phyloP scores from a whole-genome alignment of 306 rosid genomes.

The Pueraria montana region DNA sequence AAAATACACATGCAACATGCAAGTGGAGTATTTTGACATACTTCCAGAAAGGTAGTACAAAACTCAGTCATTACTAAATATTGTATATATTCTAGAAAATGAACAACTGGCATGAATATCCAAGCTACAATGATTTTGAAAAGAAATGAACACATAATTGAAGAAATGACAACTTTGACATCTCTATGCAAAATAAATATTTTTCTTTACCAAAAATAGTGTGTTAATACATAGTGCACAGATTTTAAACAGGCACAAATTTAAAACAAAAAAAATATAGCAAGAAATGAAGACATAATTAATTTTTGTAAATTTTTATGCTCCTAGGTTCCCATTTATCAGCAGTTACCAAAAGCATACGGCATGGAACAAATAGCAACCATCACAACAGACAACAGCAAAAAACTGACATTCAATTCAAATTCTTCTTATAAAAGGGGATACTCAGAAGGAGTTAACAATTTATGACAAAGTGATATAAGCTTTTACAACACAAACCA shows the following conservation, averaged over 20 bases:
- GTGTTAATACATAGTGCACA: background rate
- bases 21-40: constrained; percentile 1
- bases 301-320: constrained; percentile 16
- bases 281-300: constrained; percentile 11
- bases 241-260: background rate
- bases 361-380: background rate
- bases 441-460: constrained; percentile 27
- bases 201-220: constrained; percentile 20
- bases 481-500: constrained; percentile 29
- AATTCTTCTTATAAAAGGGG: constrained; percentile 11
- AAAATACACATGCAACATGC: constrained; percentile 2
- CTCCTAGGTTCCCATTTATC: constrained; percentile 13
- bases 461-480: constrained; percentile 20
- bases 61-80: constrained; percentile 17
- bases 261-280: background rate
- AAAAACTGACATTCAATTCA: constrained; percentile 12
- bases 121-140: constrained; percentile 24
- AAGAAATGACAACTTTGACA: constrained; percentile 1
- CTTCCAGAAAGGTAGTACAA: constrained; percentile 39
- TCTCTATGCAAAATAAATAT: background rate
- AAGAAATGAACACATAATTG: background rate
- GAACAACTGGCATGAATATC: constrained; percentile 14
- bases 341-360: constrained; percentile 5
- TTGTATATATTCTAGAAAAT: constrained; percentile 11
- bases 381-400: constrained; percentile 23